A percentile compares a stretch with the other conserved stretches of the same genome.
Evolutionary conservation across 2,329 filamentous ascomycete genomes (phyloP).

Genomic region (Clathrospora elynae): DNA sequence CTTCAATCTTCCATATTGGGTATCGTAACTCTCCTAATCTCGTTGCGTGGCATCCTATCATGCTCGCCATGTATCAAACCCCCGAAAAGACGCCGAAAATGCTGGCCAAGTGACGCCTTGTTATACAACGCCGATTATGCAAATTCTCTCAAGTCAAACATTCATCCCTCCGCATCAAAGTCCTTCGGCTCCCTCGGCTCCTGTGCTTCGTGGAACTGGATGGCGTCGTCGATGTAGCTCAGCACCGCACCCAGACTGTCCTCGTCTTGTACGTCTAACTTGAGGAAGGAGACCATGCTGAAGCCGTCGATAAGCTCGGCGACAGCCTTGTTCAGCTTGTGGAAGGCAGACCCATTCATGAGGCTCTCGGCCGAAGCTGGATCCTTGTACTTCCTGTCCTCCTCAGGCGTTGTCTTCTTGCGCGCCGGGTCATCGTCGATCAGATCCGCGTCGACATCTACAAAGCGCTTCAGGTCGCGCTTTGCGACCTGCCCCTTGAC

Average conservation of each 20-base stretch:
- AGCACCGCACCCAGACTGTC: slow-evolving; percentile 84
- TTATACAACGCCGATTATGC: slow-evolving; percentile 12
- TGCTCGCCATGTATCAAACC: background rate
- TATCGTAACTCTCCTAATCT: slow-evolving; percentile 9
- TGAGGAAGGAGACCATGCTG: slow-evolving; percentile 95
- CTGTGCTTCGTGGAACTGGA: slow-evolving; percentile 91
- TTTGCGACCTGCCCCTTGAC: slow-evolving; percentile 87
- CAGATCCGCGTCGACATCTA: slow-evolving; percentile 81
- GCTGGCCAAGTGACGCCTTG: background rate
- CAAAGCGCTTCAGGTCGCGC: slow-evolving; percentile 85
- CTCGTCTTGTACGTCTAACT: slow-evolving; percentile 87
- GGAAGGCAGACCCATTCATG: slow-evolving; percentile 82
- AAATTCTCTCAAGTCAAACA: background rate
- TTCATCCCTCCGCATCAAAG: slow-evolving; percentile 12
- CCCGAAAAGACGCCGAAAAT: slow-evolving; percentile 3
- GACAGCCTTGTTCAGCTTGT: slow-evolving; percentile 82
- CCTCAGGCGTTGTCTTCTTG: slow-evolving; percentile 49
- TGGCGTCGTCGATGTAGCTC: slow-evolving; percentile 92
- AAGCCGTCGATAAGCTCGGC: slow-evolving; percentile 94
- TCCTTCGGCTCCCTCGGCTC: slow-evolving; percentile 80
- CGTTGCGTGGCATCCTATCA: background rate
- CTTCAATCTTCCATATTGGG: no score
- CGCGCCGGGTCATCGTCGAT: slow-evolving; percentile 77
- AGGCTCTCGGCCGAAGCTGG: slow-evolving; percentile 69
- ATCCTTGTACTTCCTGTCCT: slow-evolving; percentile 61